A percentile compares a stretch with the other conserved stretches of the same genome.
Conservation (phyloP, 1,139 yeast genomes). For the Scheffersomyces parashehatae region DNA sequence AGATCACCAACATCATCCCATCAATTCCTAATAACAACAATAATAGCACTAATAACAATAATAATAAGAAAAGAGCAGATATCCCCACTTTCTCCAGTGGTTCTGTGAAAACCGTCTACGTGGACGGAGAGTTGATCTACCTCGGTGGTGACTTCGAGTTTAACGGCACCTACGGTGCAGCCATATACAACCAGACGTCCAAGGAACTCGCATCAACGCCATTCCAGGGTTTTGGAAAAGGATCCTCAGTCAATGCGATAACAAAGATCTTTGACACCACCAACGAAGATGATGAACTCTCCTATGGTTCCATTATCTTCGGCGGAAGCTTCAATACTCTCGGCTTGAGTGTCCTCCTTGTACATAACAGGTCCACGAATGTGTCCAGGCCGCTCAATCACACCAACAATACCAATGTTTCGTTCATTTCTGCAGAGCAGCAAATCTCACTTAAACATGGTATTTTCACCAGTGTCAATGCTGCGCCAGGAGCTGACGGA, state of each 20-base stretch:
- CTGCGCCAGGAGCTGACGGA: constrained; percentile 35
- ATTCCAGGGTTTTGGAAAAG: constrained; percentile 75
- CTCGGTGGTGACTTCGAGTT: constrained; percentile 78
- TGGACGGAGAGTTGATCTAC: constrained; percentile 54
- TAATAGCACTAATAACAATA: too few species aligned
- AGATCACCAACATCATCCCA: constrained; percentile 38
- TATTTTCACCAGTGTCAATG: constrained; percentile 53
- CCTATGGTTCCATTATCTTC: constrained; percentile 58
- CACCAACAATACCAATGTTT: constrained; percentile 26
- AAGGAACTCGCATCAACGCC: constrained; percentile 51
- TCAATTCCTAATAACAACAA: constrained; percentile 6
- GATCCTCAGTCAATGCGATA: constrained; percentile 67
- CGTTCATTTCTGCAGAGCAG: constrained; percentile 61
- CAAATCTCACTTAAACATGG: constrained; percentile 66
- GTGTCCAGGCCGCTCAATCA: constrained; percentile 22
- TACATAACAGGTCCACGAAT: constrained; percentile 29
- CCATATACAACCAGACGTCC: constrained; percentile 59
- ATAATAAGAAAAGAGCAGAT: constrained; percentile 21
- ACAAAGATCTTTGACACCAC: constrained; percentile 43
- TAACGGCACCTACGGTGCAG: constrained; percentile 60
- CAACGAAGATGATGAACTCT: constrained; percentile 7
- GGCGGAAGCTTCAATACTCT: constrained; percentile 75
- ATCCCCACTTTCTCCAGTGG: constrained; percentile 43
- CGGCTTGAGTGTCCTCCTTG: constrained; percentile 52
- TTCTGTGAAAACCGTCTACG: constrained; percentile 49